Evolutionary conservation across 495 filamentous ascomycete genomes (phyloP).

Genomic region (Astrothelium macrocarpum): DNA sequence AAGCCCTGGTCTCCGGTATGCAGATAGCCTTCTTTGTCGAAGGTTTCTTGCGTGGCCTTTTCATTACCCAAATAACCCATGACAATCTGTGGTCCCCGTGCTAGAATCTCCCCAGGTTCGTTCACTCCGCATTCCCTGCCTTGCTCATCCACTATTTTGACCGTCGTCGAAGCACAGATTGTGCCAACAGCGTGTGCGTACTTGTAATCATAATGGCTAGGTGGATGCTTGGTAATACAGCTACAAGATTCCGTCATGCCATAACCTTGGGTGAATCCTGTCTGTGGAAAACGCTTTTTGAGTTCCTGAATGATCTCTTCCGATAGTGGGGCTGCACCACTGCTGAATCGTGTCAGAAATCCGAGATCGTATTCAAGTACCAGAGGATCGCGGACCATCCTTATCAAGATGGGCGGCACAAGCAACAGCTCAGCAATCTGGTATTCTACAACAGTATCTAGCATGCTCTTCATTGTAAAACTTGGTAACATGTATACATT

Average conservation of each 20-base stretch:
- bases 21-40: constrained; percentile 51
- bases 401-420: constrained; percentile 61
- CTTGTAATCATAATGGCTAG: constrained; percentile 44
- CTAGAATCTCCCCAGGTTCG: constrained; percentile 52
- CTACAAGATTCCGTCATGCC: constrained; percentile 61
- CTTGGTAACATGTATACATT: constrained; percentile 49
- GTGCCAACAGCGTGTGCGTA: constrained; percentile 50
- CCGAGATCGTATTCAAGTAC: constrained; percentile 53
- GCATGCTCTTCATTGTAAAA: constrained; percentile 50
- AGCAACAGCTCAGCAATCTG: constrained; percentile 51
- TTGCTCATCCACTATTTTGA: constrained; percentile 50
- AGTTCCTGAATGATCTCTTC: constrained; percentile 53
- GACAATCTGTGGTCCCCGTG: constrained; percentile 46
- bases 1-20: constrained; percentile 60
- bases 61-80: constrained; percentile 50
- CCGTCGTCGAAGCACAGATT: constrained; percentile 47
- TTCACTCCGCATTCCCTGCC: constrained; percentile 39
- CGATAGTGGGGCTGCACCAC: constrained; percentile 56
- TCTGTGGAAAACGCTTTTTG: constrained; percentile 47
- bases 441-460: constrained; percentile 43
- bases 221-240: constrained; percentile 52
- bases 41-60: constrained; percentile 49
- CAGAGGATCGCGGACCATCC: constrained; percentile 52
- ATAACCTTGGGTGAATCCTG: constrained; percentile 58
- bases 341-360: constrained; percentile 42